These are phyloP conservation scores for Tricholoma hemisulphureum DNA, from an alignment of 768 basidiomycete species.

Conservation along the genomic window DNA sequence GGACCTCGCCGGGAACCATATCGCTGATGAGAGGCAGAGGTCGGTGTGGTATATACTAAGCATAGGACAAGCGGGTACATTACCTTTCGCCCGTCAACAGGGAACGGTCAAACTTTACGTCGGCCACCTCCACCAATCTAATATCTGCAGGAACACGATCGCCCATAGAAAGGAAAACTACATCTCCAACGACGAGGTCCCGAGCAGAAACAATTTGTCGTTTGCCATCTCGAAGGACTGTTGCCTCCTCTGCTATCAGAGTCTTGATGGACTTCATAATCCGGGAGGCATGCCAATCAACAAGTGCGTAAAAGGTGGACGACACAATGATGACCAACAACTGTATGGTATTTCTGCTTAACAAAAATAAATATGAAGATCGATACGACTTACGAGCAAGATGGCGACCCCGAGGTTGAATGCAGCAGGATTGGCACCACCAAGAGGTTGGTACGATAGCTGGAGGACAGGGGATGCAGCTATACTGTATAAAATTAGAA, in stretches of 20 bases:
- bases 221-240: neutral
- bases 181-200: conserved; percentile 65
- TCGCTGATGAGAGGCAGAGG: neutral
- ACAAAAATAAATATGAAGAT: too few species aligned
- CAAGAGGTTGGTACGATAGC: neutral
- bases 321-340: neutral
- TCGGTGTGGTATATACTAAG: neutral
- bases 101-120: conserved; percentile 60
- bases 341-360: neutral
- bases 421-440: neutral
- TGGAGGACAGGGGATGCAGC: neutral
- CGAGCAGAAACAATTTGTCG: conserved; percentile 48
- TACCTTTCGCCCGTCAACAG: conserved; percentile 63
- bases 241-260: neutral
- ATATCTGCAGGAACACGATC: conserved; percentile 72
- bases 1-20: conserved; percentile 21
- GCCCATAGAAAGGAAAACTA: conserved; percentile 61
- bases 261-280: neutral
- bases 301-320: neutral
- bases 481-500: neutral
- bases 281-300: neutral
- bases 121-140: conserved; percentile 57
- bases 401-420: neutral
- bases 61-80: conserved; percentile 1
- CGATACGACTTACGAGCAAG: neutral